Conservation (phyloP, 768 basidiomycete genomes). For the Pholiota conissans region DNA sequence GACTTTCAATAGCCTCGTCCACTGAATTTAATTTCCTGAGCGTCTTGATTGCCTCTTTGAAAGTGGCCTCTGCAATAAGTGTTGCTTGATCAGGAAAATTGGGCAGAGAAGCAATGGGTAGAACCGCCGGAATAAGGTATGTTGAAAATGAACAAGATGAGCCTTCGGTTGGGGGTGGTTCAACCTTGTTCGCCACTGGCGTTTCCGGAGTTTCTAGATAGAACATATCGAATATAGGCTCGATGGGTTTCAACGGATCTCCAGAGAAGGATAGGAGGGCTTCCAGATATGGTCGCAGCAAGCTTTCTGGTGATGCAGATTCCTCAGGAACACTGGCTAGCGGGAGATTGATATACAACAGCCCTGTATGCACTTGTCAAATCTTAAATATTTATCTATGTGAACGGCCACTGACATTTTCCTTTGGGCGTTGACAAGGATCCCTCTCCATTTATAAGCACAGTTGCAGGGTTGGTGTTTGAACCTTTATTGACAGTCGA, state of each 20-base stretch:
- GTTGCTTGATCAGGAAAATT: slow-evolving; percentile 60
- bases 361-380: slow-evolving; percentile 41
- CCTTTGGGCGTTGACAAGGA: slow-evolving; percentile 73
- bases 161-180: background rate
- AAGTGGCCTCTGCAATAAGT: slow-evolving; percentile 47
- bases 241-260: slow-evolving; percentile 19
- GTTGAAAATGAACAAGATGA: background rate
- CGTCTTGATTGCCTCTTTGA: slow-evolving; percentile 20
- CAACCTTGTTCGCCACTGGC: background rate
- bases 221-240: slow-evolving; percentile 52
- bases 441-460: slow-evolving; percentile 69
- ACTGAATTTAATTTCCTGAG: slow-evolving; percentile 14
- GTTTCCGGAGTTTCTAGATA: slow-evolving; percentile 46
- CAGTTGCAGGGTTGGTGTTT: slow-evolving; percentile 52
- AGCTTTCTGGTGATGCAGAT: slow-evolving; percentile 33
- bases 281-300: slow-evolving; percentile 60
- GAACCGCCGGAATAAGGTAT: slow-evolving; percentile 28
- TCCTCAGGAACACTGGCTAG: slow-evolving; percentile 23
- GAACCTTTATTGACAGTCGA: slow-evolving; percentile 51
- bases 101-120: slow-evolving; percentile 38
- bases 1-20: slow-evolving; percentile 17
- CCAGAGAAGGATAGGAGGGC: slow-evolving; percentile 38
- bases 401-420: slow-evolving; percentile 53
- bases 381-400: slow-evolving; percentile 4
- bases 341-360: slow-evolving; percentile 60